phyloP scores from a whole-genome alignment of 139 green algal species.

The Nannochloris sp. region DNA sequence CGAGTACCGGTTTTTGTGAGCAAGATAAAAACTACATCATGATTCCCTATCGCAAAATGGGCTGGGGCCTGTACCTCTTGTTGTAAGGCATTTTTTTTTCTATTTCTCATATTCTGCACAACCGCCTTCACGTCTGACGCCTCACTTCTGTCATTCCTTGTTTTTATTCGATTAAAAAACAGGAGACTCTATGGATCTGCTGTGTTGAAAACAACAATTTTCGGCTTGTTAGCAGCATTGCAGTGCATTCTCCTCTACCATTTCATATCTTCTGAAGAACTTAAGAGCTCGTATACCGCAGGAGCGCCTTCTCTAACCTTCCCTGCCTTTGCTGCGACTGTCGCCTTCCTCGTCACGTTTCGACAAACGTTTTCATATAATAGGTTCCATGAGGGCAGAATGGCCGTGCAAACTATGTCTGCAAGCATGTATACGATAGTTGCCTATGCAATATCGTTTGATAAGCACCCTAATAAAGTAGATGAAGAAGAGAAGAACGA shows the following conservation, averaged over 20 bases:
- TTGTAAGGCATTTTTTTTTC: neutral
- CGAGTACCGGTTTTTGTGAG: too few species aligned
- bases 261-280: neutral
- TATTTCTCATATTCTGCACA: neutral
- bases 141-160: neutral
- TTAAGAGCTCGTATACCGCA: neutral
- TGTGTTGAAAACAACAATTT: constrained; percentile 16
- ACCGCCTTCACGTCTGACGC: neutral
- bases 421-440: neutral
- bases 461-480: neutral
- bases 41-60: constrained; percentile 40
- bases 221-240: constrained; percentile 1
- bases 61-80: constrained; percentile 34
- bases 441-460: constrained; percentile 12
- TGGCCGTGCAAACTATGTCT: constrained; percentile 7
- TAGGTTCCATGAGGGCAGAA: constrained; percentile 32
- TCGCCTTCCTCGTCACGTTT: constrained; percentile 37
- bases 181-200: constrained; percentile 28
- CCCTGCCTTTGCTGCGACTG: constrained; percentile 14
- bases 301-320: constrained; percentile 6
- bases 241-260: constrained; percentile 18
- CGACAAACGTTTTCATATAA: constrained; percentile 7
- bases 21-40: constrained; percentile 22
- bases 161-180: neutral
- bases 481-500: neutral